Base-by-base conservation (phyloP, 345 rosid species). In the Rubroshorea leprosula region DNA sequence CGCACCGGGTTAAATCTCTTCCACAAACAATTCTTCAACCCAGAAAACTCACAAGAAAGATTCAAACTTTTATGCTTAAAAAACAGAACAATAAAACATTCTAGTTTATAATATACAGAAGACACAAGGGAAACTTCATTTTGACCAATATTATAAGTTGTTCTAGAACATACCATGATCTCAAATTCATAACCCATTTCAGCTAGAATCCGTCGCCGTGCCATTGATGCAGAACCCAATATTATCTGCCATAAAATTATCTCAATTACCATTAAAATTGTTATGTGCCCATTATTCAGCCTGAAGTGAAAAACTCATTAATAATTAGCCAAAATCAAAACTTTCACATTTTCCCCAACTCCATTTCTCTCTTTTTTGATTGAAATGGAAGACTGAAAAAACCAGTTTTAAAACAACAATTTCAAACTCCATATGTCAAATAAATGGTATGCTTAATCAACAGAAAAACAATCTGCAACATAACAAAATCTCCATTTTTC, bases 161-260 rank as follows among this genome's bases (percentile, higher is more conserved):
- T 20, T 54, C 20, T 25, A 13, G 13, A 23, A 35, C 66, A 49
- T 76, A 92, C 95, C 73, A 77, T 38, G 51, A 87, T 51, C 12
- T 76, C 75, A 78, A 87, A 93, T 20, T 85, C 81, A 63, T 87
- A 89, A 25, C 99, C 96, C 97, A 93, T 93, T 35, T 93, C 96
- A 44, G 84, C 60, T 5, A 93, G 70, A 58, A 93, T 93, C 54
- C 72, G 61, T 41, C 72, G 78, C 49, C 99, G 76, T 1, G 94
- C 82, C 76, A 74, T 72, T 4, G 97, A 93, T 48, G 86, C 72
- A 22, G 97, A 93, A 16, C 97, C 99, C 66, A 93, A 45, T 51
- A 93, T 83, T 58, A 93, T 29, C 97, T 89, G 86, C 64, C 43
- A 60, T 17, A 24, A 39, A 49, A 47, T 16, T 19, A 49, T 0